These are phyloP conservation scores for Candida tallmaniae DNA, from an alignment of 805 yeast genomes.

Conservation along the genomic window DNA sequence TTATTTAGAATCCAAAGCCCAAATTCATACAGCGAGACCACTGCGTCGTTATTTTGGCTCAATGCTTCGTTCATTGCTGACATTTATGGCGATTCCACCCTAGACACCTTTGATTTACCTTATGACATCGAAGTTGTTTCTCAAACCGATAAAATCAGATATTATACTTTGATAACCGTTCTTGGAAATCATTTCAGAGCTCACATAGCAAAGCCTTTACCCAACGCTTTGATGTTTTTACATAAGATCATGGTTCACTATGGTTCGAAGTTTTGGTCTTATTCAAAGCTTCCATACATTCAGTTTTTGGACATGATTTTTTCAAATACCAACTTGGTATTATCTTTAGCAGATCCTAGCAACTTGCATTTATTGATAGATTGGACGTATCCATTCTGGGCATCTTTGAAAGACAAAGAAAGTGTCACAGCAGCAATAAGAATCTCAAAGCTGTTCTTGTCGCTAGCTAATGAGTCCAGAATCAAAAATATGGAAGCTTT, in stretches of 20 bases:
- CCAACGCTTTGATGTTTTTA: slow-evolving; percentile 52
- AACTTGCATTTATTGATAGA: slow-evolving; percentile 3
- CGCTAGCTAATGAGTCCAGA: neutral
- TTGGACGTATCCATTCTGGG: slow-evolving; percentile 36
- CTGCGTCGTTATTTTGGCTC: slow-evolving; percentile 47
- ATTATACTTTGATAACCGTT: slow-evolving; percentile 33
- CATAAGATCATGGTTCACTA: slow-evolving; percentile 39
- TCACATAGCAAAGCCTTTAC: slow-evolving; percentile 44
- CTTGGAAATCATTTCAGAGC: slow-evolving; percentile 52
- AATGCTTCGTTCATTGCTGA: slow-evolving; percentile 29
- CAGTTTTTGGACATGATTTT: slow-evolving; percentile 59
- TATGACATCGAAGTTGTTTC: slow-evolving; percentile 27
- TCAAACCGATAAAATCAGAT: slow-evolving; percentile 24
- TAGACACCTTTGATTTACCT: slow-evolving; percentile 23
- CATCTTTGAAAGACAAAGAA: slow-evolving; percentile 5
- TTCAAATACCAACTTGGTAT: slow-evolving; percentile 46
- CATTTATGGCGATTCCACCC: slow-evolving; percentile 10
- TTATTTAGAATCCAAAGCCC: slow-evolving; percentile 52
- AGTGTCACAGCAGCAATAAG: slow-evolving; percentile 3
- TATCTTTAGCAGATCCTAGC: slow-evolving; percentile 12
- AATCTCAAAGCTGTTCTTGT: slow-evolving; percentile 3
- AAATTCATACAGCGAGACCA: slow-evolving; percentile 36
- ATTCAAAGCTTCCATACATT: slow-evolving; percentile 44
- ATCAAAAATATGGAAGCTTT: neutral
- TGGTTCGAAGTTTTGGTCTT: slow-evolving; percentile 49